A percentile compares a stretch with the other conserved stretches of the same genome.
Evolutionary conservation across 2,329 filamentous ascomycete species (phyloP).

Genomic region (Talaromyces marneffei): DNA sequence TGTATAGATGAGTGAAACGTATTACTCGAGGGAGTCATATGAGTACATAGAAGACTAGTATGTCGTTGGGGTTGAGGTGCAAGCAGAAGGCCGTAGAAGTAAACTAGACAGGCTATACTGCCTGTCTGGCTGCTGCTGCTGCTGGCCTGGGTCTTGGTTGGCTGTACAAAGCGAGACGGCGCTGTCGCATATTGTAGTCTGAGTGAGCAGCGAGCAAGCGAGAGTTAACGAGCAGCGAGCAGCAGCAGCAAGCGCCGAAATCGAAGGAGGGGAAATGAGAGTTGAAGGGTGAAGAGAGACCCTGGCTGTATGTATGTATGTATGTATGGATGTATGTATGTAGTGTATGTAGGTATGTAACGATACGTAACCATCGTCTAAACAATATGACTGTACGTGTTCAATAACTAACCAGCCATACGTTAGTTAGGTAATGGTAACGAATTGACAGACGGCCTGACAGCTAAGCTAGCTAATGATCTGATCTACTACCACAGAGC

Average conservation of each 20-base stretch:
- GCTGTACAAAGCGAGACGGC: conserved; percentile 1
- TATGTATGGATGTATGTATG: not conserved
- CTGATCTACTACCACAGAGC: too few relatives aligned
- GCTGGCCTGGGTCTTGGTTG: not conserved
- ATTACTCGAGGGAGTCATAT: not conserved
- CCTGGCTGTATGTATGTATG: not conserved
- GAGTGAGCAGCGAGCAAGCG: not conserved
- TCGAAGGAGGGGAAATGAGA: conserved; percentile 1
- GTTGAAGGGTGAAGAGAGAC: not conserved
- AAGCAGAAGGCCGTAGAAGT: not conserved
- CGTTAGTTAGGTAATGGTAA: not conserved
- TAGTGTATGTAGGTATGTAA: not conserved
- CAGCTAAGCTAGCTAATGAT: not conserved
- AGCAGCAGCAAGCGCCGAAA: not conserved
- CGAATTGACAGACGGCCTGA: not conserved
- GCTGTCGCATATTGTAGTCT: not conserved
- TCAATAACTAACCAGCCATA: too few relatives aligned
- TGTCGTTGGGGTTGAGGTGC: not conserved
- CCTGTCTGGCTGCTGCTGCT: not conserved
- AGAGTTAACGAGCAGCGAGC: not conserved
- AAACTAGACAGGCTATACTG: not conserved
- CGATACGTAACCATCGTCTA: not conserved
- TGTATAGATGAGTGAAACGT: not conserved
- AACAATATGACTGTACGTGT: not conserved
- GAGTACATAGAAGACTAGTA: not conserved